Evolutionary conservation across 331 rosid species (phyloP).

Genomic region (Malus hybrid): DNA sequence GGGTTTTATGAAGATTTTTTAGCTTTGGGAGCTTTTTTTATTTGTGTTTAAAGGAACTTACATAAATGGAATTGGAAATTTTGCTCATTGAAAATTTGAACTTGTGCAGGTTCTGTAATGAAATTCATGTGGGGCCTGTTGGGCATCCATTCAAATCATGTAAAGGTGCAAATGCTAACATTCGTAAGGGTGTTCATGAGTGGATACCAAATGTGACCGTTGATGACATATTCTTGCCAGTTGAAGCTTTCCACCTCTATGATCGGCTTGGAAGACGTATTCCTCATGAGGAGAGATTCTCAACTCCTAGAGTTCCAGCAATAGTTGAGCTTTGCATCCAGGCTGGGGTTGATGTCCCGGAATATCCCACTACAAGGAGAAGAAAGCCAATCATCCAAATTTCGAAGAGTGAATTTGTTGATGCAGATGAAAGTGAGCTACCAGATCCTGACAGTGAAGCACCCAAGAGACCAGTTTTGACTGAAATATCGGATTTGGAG

Average conservation of each 20-base stretch:
- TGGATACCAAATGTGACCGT: conserved; percentile 59
- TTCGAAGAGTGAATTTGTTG: conserved; percentile 68
- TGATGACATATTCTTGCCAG: conserved; percentile 70
- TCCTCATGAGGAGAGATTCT: conserved; percentile 65
- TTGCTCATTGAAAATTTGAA: neutral
- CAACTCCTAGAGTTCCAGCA: conserved; percentile 79
- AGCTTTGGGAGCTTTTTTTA: no score
- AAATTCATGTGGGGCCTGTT: conserved; percentile 83
- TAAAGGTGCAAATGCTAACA: conserved; percentile 47
- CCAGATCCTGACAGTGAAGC: conserved; percentile 46
- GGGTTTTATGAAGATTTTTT: no score
- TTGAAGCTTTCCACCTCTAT: conserved; percentile 77
- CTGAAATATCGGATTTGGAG: conserved; percentile 61
- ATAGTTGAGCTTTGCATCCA: conserved; percentile 88
- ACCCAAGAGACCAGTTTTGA: conserved; percentile 38
- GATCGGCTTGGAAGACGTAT: conserved; percentile 82
- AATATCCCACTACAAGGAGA: conserved; percentile 72
- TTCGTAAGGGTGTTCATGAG: conserved; percentile 67
- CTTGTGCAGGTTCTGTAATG: conserved; percentile 74
- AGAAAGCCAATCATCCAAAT: conserved; percentile 77
- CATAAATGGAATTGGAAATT: neutral
- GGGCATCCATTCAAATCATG: conserved; percentile 97
- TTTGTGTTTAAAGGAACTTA: neutral
- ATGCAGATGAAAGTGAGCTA: conserved; percentile 95
- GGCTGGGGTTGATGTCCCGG: conserved; percentile 79